phyloP scores from a whole-genome alignment of 163 green algal genomes.

The Scenedesmus sp. region DNA sequence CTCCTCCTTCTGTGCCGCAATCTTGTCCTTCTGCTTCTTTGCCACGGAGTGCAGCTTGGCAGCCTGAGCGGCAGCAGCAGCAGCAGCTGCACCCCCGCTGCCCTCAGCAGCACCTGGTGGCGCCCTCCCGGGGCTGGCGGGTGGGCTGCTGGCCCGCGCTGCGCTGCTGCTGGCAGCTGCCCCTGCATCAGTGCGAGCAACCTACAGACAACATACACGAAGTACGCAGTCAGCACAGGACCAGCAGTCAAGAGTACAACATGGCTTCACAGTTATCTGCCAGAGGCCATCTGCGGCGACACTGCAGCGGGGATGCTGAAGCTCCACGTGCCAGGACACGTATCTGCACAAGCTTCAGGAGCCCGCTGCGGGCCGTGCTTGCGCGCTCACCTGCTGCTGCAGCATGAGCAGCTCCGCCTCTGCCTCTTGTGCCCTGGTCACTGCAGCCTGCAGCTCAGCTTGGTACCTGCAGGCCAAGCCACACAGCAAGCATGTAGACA shows the following conservation, averaged over 20 bases:
- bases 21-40: constrained; percentile 52
- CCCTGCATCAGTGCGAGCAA: neutral
- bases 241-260: neutral
- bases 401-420: constrained; percentile 9
- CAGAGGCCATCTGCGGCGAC: too few species aligned
- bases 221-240: too few species aligned
- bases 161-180: neutral
- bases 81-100: neutral
- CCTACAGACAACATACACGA: neutral
- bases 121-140: neutral
- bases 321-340: neutral
- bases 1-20: constrained; percentile 35
- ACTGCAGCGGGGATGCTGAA: neutral
- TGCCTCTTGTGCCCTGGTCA: constrained; percentile 29
- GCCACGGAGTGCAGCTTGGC: constrained; percentile 38
- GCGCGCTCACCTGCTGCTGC: neutral
- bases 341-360: neutral
- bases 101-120: neutral
- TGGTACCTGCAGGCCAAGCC: constrained; percentile 4
- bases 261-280: too few species aligned
- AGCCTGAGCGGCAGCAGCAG: neutral
- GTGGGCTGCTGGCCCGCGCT: too few species aligned
- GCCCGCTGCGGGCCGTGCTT: neutral
- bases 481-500: neutral
- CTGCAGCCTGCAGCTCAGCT: constrained; percentile 30